These are phyloP conservation scores for Leptodermis oblonga DNA, from an alignment of 257 asterid species.

Conservation along the genomic window DNA sequence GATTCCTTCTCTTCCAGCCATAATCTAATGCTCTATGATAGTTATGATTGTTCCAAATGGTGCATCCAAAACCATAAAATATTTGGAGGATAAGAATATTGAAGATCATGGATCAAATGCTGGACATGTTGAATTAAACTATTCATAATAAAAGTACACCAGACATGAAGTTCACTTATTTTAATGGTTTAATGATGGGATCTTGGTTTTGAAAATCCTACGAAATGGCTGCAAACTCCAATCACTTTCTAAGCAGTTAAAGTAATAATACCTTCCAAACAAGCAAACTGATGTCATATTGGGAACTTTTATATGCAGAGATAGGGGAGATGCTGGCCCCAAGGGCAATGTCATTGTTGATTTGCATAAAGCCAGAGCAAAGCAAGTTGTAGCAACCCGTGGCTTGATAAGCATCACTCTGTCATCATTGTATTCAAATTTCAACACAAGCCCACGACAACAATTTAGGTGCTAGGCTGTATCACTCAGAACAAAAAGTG, in stretches of 20 bases:
- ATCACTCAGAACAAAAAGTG: slow-evolving; percentile 11
- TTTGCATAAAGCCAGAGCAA: slow-evolving; percentile 87
- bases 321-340: slow-evolving; percentile 88
- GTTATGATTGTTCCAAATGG: too few relatives aligned
- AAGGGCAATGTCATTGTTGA: slow-evolving; percentile 69
- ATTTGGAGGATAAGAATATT: background rate
- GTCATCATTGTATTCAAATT: slow-evolving; percentile 30
- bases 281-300: slow-evolving; percentile 83
- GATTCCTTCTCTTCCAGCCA: slow-evolving; percentile 30
- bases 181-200: background rate
- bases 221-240: background rate
- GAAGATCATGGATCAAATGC: background rate
- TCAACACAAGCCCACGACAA: slow-evolving; percentile 17
- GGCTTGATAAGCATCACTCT: slow-evolving; percentile 95
- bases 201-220: background rate
- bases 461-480: slow-evolving; percentile 32
- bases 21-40: background rate
- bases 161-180: background rate
- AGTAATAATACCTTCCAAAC: slow-evolving; percentile 91
- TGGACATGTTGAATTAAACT: background rate
- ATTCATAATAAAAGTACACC: background rate
- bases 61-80: background rate
- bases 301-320: slow-evolving; percentile 49
- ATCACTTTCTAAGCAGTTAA: background rate
- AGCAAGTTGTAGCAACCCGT: slow-evolving; percentile 92